Conservation (phyloP, 2,329 filamentous ascomycete genomes). For the Metarhizium anisopliae region DNA sequence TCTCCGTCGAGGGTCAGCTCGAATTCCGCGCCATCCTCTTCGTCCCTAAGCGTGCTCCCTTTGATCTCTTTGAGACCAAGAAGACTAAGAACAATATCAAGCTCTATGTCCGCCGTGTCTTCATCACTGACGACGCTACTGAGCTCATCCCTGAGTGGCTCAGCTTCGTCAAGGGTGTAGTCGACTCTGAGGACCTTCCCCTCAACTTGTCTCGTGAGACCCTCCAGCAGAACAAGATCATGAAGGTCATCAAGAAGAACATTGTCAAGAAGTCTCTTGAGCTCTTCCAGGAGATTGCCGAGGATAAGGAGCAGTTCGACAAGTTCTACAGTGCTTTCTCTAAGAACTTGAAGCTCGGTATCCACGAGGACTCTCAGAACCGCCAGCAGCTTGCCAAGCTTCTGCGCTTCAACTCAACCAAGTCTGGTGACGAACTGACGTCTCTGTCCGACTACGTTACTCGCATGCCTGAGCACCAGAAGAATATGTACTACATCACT, state of each 20-base stretch:
- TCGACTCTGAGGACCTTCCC: constrained; percentile 98
- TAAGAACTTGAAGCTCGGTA: constrained; percentile 99
- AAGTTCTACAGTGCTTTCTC: constrained; percentile 99
- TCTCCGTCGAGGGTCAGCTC: constrained; percentile 99
- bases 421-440: constrained; percentile 92
- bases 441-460: constrained; percentile 97
- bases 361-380: constrained; percentile 99
- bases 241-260: constrained; percentile 99
- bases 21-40: constrained; percentile 99
- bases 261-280: constrained; percentile 99
- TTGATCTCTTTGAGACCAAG: constrained; percentile 99
- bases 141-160: constrained; percentile 99
- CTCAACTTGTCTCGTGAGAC: constrained; percentile 99
- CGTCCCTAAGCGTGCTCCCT: constrained; percentile 98
- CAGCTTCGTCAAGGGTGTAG: constrained; percentile 99
- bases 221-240: constrained; percentile 99
- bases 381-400: constrained; percentile 89
- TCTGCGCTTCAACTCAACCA: constrained; percentile 97
- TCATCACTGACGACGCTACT: constrained; percentile 99
- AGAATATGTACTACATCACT: constrained; percentile 99
- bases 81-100: constrained; percentile 99
- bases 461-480: constrained; percentile 99
- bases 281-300: constrained; percentile 97
- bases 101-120: constrained; percentile 98
- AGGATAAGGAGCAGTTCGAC: constrained; percentile 99